phyloP scores from a whole-genome alignment of 1,284 basidiomycete genomes.

The Cryptococcus amylolentus region DNA sequence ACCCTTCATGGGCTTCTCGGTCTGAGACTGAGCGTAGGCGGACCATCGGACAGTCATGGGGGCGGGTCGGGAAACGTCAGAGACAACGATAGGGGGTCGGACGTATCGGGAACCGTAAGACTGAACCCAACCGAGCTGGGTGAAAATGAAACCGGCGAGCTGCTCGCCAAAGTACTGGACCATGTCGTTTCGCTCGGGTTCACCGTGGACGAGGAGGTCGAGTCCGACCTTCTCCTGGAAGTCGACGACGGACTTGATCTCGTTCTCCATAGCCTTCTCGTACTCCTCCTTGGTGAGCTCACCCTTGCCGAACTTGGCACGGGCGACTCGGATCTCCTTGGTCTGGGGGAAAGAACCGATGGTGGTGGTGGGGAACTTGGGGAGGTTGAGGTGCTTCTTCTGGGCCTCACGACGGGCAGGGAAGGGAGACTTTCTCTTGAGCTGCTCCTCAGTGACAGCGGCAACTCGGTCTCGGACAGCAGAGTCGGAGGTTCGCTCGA shows the following conservation, averaged over 20 bases:
- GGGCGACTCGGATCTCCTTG: slow-evolving; percentile 95
- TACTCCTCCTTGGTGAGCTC: slow-evolving; percentile 86
- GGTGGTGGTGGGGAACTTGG: slow-evolving; percentile 97
- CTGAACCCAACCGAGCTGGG: slow-evolving; percentile 97
- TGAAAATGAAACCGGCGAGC: slow-evolving; percentile 80
- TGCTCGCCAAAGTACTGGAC: slow-evolving; percentile 99
- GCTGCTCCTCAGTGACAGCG: slow-evolving; percentile 81
- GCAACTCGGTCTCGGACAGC: slow-evolving; percentile 93
- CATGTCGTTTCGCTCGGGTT: slow-evolving; percentile 99
- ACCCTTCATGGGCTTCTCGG: slow-evolving; percentile 96
- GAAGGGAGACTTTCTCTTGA: slow-evolving; percentile 90
- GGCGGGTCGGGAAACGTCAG: slow-evolving; percentile 88
- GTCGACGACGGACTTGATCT: slow-evolving; percentile 88
- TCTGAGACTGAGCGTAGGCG: slow-evolving; percentile 91
- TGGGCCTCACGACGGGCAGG: slow-evolving; percentile 82
- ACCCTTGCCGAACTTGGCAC: slow-evolving; percentile 90
- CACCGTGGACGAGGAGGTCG: slow-evolving; percentile 97
- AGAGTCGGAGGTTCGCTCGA: slow-evolving; percentile 92
- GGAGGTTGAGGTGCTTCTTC: slow-evolving; percentile 82
- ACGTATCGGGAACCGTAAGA: slow-evolving; percentile 86
- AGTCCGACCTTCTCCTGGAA: slow-evolving; percentile 97
- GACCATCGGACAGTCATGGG: slow-evolving; percentile 99
- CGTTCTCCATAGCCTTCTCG: slow-evolving; percentile 98
- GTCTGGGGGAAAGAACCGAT: slow-evolving; percentile 99
- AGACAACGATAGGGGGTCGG: slow-evolving; percentile 97